phyloP scores from a whole-genome alignment of 495 filamentous ascomycete species.

The Penicillium salamii region DNA sequence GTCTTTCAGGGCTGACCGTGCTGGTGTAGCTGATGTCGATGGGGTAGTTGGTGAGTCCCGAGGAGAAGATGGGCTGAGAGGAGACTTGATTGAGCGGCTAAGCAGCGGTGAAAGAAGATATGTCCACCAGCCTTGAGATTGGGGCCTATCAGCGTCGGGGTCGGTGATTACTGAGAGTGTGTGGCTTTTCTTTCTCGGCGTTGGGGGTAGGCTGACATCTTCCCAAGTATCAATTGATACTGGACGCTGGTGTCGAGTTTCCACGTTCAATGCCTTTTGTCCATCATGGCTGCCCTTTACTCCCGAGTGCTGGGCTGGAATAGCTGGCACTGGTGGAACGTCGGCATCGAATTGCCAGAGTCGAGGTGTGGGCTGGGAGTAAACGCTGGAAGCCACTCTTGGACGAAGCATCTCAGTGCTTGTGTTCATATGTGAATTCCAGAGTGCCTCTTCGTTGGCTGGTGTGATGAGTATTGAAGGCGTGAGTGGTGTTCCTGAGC shows the following conservation, averaged over 20 bases:
- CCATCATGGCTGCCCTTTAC: slow-evolving; percentile 19
- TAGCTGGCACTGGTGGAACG: slow-evolving; percentile 60
- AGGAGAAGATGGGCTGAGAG: slow-evolving; percentile 28
- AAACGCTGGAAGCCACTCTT: slow-evolving; percentile 61
- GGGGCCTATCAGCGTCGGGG: slow-evolving; percentile 42
- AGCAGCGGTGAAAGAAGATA: slow-evolving; percentile 75
- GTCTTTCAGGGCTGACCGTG: slow-evolving; percentile 10
- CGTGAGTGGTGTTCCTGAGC: slow-evolving; percentile 38
- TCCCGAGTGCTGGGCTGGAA: slow-evolving; percentile 47
- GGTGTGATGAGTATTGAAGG: slow-evolving; percentile 66
- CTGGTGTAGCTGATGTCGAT: slow-evolving; percentile 26
- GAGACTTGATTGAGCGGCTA: slow-evolving; percentile 38
- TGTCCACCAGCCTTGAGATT: slow-evolving; percentile 87
- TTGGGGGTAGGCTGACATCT: slow-evolving; percentile 40
- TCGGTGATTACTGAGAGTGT: slow-evolving; percentile 41
- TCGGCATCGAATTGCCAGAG: slow-evolving; percentile 22
- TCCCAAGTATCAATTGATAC: slow-evolving; percentile 58
- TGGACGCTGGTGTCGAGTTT: slow-evolving; percentile 27
- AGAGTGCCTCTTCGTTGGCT: slow-evolving; percentile 59
- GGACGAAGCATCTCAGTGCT: slow-evolving; percentile 28
- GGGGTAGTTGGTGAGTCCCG: slow-evolving; percentile 27
- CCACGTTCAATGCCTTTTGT: slow-evolving; percentile 24
- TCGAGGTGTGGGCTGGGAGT: slow-evolving; percentile 57
- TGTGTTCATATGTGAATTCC: slow-evolving; percentile 33
- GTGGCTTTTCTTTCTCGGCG: slow-evolving; percentile 14